Conservation (phyloP, 164 flowering plant genomes). For the Sedum album region DNA sequence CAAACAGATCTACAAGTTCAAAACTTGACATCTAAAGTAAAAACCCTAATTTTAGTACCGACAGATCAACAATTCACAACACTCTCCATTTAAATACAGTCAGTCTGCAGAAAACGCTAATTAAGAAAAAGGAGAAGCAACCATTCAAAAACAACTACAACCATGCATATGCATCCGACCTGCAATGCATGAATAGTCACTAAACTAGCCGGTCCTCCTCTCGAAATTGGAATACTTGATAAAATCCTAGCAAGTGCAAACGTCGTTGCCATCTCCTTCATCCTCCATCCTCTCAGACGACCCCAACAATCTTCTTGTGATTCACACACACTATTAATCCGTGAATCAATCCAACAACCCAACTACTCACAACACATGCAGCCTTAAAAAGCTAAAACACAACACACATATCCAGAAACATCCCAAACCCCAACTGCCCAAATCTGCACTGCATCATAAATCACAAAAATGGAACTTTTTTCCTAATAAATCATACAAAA, state of each 20-base stretch:
- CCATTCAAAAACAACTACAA: neutral
- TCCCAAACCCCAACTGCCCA: neutral
- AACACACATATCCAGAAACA: neutral
- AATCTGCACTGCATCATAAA: neutral
- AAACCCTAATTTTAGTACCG: too few species aligned
- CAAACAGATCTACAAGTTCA: too few species aligned
- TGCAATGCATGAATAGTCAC: conserved; percentile 97
- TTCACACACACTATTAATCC: neutral
- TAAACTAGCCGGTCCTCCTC: conserved; percentile 95
- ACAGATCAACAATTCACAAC: too few species aligned
- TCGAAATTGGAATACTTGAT: conserved; percentile 76
- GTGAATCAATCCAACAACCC: conserved; percentile 5
- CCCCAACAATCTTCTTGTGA: conserved; percentile 1
- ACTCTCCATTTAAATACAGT: too few species aligned
- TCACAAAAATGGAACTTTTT: neutral
- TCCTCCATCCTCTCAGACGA: conserved; percentile 95
- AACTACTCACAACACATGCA: neutral
- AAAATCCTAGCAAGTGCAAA: conserved; percentile 86
- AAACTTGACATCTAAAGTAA: too few species aligned
- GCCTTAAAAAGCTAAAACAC: neutral
- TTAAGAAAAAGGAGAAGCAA: too few species aligned
- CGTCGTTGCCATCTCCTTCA: conserved; percentile 98
- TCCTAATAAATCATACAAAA: neutral
- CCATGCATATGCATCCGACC: conserved; percentile 41
- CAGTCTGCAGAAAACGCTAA: too few species aligned